Evolutionary conservation across 805 yeast genomes (phyloP), one percentile per base, ranked within the genome.

Genomic region (Jamesozyma gamospora): DNA sequence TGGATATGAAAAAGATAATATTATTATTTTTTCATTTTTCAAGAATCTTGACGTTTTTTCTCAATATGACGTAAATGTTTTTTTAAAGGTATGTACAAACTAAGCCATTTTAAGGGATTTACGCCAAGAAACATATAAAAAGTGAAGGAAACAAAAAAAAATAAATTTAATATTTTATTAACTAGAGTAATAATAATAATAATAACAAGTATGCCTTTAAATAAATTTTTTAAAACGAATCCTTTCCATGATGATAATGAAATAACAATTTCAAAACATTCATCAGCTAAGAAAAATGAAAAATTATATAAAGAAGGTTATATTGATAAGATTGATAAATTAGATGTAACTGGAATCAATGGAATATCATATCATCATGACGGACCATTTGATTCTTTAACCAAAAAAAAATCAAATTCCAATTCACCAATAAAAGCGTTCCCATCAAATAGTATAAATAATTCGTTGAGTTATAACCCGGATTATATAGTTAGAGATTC

Each of bases 321-420:
- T 50, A 78, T 88, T 40, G 98, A 90, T 56, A 85, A 92, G 3
- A 92, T 92, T 51, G 98, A 92, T 65, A 84, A 84, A 62, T 70
- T 92, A 53, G 98, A 92, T 61, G 98, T 88, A 34, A 88, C 96
- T 11, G 96, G 95, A 1, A 72, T 88, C 45, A 87, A 83, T 57
- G 96, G 96, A 18, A 85, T 85, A 14, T 13, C 92, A 2, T 92
- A 92, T 71, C 98, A 92, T 62, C 97, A 92, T 62, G 98, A 92
- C 64, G 98, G 98, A 10, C 98, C 98, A 13, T 92, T 92, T 60
- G 98, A 92, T 60, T 98, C 98, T 1, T 88, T 96, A 85, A 61
- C 77, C 97, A 59, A 92, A 92, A 31, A 13, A 17, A 83, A 82
- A 63, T 69, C 74, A 47, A 67, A 70, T 17, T 71, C 67, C 54